Evolutionary conservation across 2,329 filamentous ascomycete genomes (phyloP).

Genomic region (Gnomoniopsis smithogilvyi): DNA sequence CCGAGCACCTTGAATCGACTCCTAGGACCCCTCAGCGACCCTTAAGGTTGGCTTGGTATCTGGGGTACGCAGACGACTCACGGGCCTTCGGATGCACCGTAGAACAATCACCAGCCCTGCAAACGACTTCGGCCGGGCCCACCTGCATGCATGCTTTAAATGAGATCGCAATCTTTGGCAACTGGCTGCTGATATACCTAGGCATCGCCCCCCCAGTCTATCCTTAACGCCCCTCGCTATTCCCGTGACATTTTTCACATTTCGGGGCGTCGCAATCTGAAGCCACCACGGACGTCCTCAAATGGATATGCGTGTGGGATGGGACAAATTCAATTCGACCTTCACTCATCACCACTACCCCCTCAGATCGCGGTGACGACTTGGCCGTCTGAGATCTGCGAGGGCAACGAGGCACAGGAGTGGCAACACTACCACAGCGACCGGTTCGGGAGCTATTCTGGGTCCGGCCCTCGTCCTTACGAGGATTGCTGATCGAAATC

Average conservation of each 20-base stretch:
- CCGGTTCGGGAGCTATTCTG: background rate
- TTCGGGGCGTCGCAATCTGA: constrained; percentile 1
- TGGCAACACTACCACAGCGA: background rate
- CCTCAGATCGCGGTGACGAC: background rate
- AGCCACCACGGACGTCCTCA: constrained; percentile 8
- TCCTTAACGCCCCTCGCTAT: background rate
- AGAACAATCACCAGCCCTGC: constrained; percentile 6
- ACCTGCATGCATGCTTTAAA: constrained; percentile 19
- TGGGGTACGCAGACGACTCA: background rate
- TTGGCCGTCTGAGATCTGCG: background rate
- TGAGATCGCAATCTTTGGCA: constrained; percentile 15
- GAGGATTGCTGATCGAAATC: background rate
- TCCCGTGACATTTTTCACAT: background rate
- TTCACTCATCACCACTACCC: background rate
- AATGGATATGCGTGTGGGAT: constrained; percentile 11
- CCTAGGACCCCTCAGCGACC: background rate
- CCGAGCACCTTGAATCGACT: background rate
- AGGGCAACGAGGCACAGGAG: background rate
- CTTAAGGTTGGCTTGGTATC: background rate
- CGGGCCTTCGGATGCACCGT: background rate
- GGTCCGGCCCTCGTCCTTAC: background rate
- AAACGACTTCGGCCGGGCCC: constrained; percentile 5
- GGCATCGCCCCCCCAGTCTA: constrained; percentile 4
- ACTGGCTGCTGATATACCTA: constrained; percentile 14
- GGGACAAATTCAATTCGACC: constrained; percentile 3